Base-by-base conservation (phyloP, 2,329 filamentous ascomycete species). In the Cladosporium sp. region DNA sequence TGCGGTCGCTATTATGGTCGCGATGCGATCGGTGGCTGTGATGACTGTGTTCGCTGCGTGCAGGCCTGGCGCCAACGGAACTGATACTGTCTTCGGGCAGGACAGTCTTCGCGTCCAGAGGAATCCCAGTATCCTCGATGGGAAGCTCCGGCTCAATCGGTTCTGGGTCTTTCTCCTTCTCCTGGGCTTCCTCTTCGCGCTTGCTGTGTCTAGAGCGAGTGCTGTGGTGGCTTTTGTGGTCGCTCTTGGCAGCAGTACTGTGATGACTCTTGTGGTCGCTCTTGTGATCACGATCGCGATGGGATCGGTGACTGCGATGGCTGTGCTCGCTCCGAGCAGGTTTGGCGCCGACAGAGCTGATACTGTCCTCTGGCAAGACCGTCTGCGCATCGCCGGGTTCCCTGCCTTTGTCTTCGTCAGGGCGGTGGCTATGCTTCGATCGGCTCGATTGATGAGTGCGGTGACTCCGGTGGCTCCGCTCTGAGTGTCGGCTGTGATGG, bases 31-130 rank as follows among this genome's bases (percentile, higher is more conserved):
- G 34, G 40, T 42, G 40, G 19, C 40, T 42, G 16, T 42, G 40
- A 31, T 52, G 43, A 19, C 43, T 52, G 13, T 46, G 34, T n/a
- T 52, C 49, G 37, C 49, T 52, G 35, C 49, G 49, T 11, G 49
- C 43, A 5, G 49, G 22, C 22, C 37, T 46, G 3, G 53, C 43
- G 4, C 28, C 32, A 6, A 66, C 70, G 60, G 74, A 71, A 13
- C 72, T 74, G 56, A 77, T 75, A 51, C 70, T 74, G 55, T 77
- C 75, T 54, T 73, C 72, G 1, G 75, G 75, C 2, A 71, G 68
- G 2, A 77, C 70, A 3, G 73, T 76, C 56, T 72, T 71, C 40
- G 64, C 61, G 52, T 76, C 72, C 22, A 28, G 4, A 28, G 22
- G 22, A 7, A 28, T 28, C 22, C 22, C 22, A 7, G 4, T 28